Conservation (phyloP, 176 grass and related monocot species). For the Stipa capillata region DNA sequence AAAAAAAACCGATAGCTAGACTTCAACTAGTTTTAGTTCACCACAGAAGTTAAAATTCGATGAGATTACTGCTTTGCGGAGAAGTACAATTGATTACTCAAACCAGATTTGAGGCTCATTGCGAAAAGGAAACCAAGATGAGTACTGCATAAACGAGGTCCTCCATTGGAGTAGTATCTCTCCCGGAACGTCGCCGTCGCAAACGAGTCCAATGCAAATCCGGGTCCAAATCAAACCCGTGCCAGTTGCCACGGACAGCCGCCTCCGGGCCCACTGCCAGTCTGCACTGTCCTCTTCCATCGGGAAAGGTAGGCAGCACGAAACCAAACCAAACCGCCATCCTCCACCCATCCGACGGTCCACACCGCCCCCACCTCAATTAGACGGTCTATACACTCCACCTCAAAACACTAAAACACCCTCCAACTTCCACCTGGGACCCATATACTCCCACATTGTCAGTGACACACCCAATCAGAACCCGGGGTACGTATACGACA, state of each 20-base stretch:
- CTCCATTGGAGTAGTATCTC: too few relatives aligned
- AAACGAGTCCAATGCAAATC: not conserved
- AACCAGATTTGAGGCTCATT: too few relatives aligned
- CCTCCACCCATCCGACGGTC: slow-evolving; percentile 14
- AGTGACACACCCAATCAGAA: not conserved
- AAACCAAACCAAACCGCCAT: not conserved
- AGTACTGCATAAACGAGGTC: too few relatives aligned
- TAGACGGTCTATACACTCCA: not conserved
- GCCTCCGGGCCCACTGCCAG: slow-evolving; percentile 18
- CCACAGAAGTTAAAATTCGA: too few relatives aligned
- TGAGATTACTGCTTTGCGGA: too few relatives aligned
- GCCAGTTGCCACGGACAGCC: slow-evolving; percentile 10
- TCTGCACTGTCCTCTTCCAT: not conserved
- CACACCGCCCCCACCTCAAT: not conserved
- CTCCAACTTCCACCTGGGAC: not conserved
- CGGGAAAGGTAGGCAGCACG: not conserved
- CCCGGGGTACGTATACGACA: not conserved
- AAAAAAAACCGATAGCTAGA: too few relatives aligned
- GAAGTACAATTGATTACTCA: too few relatives aligned
- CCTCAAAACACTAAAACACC: not conserved
- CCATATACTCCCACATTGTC: not conserved
- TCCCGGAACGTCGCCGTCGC: not conserved
- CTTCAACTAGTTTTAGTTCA: too few relatives aligned
- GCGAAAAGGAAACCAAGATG: too few relatives aligned
- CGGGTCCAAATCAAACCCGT: not conserved